Conservation (phyloP, 2,329 filamentous ascomycete species). For the Calonectria ilicicola region DNA sequence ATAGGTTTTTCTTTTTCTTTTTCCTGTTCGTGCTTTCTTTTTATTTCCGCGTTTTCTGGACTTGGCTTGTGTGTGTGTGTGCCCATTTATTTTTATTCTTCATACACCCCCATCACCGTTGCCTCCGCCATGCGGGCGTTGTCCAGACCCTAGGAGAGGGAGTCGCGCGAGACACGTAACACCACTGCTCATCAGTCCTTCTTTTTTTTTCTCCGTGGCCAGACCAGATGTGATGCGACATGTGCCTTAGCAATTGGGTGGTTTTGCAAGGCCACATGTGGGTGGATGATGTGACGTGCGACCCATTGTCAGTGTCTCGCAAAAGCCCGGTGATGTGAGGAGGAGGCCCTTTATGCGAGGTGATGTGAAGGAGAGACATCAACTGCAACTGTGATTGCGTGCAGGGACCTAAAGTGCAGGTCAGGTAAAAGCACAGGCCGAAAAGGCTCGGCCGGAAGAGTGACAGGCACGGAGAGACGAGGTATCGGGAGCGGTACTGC, state of each 20-base stretch:
- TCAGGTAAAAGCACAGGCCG: not conserved
- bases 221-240: slow-evolving; percentile 4
- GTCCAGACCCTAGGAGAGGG: not conserved
- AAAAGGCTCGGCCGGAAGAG: not conserved
- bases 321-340: not conserved
- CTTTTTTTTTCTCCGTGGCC: not conserved
- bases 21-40: slow-evolving; percentile 8
- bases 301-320: slow-evolving; percentile 5
- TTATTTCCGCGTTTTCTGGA: not conserved
- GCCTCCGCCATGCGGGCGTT: slow-evolving; percentile 16
- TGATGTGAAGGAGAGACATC: slow-evolving; percentile 13
- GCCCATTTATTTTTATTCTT: slow-evolving; percentile 1
- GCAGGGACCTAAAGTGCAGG: not conserved
- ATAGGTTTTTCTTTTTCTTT: slow-evolving; percentile 26
- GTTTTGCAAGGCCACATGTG: not conserved
- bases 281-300: slow-evolving; percentile 13
- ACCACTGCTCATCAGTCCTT: not conserved
- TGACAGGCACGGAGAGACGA: not conserved
- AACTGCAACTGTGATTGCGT: slow-evolving; percentile 8
- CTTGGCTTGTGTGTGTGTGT: not conserved
- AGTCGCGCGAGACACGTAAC: slow-evolving; percentile 9
- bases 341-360: slow-evolving; percentile 9
- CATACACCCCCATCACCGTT: slow-evolving; percentile 1
- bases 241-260: slow-evolving; percentile 15
- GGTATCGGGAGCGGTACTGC: not conserved